phyloP scores from a whole-genome alignment of 108 stramenopile genomes.

The Pseudonitzschia delicatissima region DNA sequence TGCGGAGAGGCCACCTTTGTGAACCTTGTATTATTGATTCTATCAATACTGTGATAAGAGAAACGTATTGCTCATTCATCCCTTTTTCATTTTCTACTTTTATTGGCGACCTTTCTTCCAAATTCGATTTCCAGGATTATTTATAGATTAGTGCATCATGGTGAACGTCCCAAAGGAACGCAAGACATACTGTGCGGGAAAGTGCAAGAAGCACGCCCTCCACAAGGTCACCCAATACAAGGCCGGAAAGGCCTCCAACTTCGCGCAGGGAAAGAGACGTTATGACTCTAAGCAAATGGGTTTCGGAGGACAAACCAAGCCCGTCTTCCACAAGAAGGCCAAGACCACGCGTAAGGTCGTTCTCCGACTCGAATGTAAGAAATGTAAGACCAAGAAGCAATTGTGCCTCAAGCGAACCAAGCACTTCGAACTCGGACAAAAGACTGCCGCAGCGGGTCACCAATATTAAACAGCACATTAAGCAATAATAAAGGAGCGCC shows the following conservation, averaged over 20 bases:
- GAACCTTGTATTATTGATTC: too few relatives aligned
- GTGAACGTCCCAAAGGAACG: conserved; percentile 99
- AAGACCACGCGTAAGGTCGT: conserved; percentile 99
- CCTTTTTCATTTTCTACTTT: too few relatives aligned
- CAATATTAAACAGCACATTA: conserved; percentile 79
- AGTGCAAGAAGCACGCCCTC: conserved; percentile 96
- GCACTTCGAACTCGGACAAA: conserved; percentile 99
- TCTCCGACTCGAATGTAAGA: conserved; percentile 99
- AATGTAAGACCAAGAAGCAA: conserved; percentile 99
- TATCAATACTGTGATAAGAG: too few relatives aligned
- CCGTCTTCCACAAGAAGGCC: conserved; percentile 99
- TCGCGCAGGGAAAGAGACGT: conserved; percentile 99
- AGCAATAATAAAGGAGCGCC: conserved; percentile 1
- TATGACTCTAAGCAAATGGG: conserved; percentile 99
- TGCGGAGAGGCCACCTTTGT: too few relatives aligned
- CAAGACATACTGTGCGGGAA: conserved; percentile 96
- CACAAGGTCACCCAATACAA: conserved; percentile 99
- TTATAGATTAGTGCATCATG: too few relatives aligned
- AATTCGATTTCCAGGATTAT: too few relatives aligned
- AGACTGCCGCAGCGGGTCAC: conserved; percentile 95
- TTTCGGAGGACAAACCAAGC: conserved; percentile 99
- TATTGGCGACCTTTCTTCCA: too few relatives aligned
- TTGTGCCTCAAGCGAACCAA: conserved; percentile 97
- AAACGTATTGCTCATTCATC: too few relatives aligned
- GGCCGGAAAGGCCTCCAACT: conserved; percentile 99